Base-by-base conservation (phyloP, 768 basidiomycete species). In the Candolleomyces efflorescens region DNA sequence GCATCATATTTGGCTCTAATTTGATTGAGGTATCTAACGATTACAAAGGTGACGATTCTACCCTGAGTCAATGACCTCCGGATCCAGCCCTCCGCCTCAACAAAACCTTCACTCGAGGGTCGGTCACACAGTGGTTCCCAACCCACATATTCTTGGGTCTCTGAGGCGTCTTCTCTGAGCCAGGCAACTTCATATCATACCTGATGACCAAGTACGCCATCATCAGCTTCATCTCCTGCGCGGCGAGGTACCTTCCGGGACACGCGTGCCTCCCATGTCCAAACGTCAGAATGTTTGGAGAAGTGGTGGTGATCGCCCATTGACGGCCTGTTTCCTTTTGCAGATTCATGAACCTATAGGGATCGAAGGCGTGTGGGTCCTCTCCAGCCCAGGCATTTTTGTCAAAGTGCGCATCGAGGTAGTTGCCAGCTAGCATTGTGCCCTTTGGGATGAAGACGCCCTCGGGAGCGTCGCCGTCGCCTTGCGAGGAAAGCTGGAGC, bases 381-480 rank as follows among this genome's bases (percentile, higher is more conserved):
- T 60, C 26, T 61, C 77, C 78, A 32, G 32, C 6, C 38, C 70
- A 54, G 12, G 50, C 58, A 23, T 63, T 62, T 22, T 54, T 38
- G 37, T 68, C 64, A 18, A 63, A 62, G 46, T 81, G 79, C 18
- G 67, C 63, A 3, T 67, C 64, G 11, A 62, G 47, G 9, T 67
- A 32, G 6, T 74, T 66, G 6, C 71, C 65, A 6, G 64, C 63
- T 3, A 81, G 44, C 10, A 69, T 64, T 0, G 74, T 71, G 2
- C 75, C 77, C 32, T 66, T 64, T 3, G 78, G 78, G 11, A 82
- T 60, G 44, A 62, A 59, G 0, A 72, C 73, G 3, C 79, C 81
- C 11, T 32, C 32, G 32, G 32, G 11, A 32, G 32, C 6, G 32
- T 32, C 32, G 6, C 7, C 11, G 32, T 32, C 32, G 32, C 32